Evolutionary conservation across 1,284 basidiomycete genomes (phyloP), one percentile per base, ranked within the genome.

Genomic region (Mycena sp.): DNA sequence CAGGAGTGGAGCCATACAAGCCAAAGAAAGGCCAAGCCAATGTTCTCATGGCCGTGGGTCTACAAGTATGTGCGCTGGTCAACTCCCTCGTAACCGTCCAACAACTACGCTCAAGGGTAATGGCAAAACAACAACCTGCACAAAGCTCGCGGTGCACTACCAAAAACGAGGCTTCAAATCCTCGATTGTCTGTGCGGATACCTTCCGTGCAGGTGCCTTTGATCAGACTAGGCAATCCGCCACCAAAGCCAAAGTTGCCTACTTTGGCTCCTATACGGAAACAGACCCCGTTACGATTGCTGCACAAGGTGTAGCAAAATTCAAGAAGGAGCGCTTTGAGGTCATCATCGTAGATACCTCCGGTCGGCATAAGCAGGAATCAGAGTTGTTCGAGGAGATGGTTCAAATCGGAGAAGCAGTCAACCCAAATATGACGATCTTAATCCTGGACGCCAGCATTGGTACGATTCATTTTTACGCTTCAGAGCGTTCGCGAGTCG

Each of bases 301-400:
- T 7, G 90, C 92, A 2, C 90, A 96, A 71, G 98, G 98, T 80
- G 98, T 99, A 6, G 82, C 90, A 17, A 98, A 98, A 76, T 99
- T 99, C 85, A 95, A 97, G 80, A 95, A 97, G 80, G 96, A 98
- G 76, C 85, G 95, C 30, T 99, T 99, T 74, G 98, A 99, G 68
- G 93, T 99, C 48, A 98, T 99, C 74, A 98, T 99, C 68, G 98
- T 99, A 62, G 98, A 99, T 78, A 99, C 98, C 0, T 96, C 94
- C 28, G 98, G 98, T 60, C 85, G 98, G 67, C 98, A 99, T 78
- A 96, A 96, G 76, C 98, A 99, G 78, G 98, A 99, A 79, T 90
- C 90, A 23, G 98, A 99, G 77, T 81, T 99, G 60, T 99, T 99
- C 74, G 83, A 95, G 77, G 98, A 99, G 81, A 99, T 99, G 98